Percentiles rank a stretch among this genome's conserved stretches.
Conservation (phyloP, 1,284 basidiomycete genomes). For the Macrocybe sp. region DNA sequence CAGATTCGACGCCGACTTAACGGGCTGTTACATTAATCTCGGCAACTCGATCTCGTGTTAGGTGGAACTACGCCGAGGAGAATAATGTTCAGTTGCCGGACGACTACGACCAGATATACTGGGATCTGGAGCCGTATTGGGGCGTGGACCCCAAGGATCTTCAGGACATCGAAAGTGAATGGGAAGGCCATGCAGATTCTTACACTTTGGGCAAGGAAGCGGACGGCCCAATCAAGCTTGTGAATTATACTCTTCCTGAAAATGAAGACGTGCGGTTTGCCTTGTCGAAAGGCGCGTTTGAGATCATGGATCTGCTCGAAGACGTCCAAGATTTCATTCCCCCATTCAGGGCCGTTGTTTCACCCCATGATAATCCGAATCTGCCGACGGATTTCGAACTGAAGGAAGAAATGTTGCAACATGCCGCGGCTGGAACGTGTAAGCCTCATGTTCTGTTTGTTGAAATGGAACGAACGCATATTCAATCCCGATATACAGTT, state of each 20-base stretch:
- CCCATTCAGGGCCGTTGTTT: slow-evolving; percentile 37
- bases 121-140: slow-evolving; percentile 49
- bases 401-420: slow-evolving; percentile 30
- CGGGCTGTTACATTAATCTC: slow-evolving; percentile 9
- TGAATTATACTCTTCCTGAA: slow-evolving; percentile 24
- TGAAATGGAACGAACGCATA: slow-evolving; percentile 16
- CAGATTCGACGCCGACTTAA: no score
- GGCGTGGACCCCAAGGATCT: slow-evolving; percentile 43
- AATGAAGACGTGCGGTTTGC: slow-evolving; percentile 12
- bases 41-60: slow-evolving; percentile 26
- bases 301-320: slow-evolving; percentile 31
- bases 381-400: slow-evolving; percentile 37
- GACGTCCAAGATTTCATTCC: slow-evolving; percentile 32
- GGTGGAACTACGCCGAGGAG: slow-evolving; percentile 53
- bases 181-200: slow-evolving; percentile 31
- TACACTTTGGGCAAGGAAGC: slow-evolving; percentile 32
- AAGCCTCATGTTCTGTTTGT: slow-evolving; percentile 2
- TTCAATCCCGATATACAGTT: slow-evolving; percentile 19
- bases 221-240: slow-evolving; percentile 21
- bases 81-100: slow-evolving; percentile 52
- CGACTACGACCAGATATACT: slow-evolving; percentile 49
- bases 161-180: slow-evolving; percentile 28
- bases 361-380: slow-evolving; percentile 41
- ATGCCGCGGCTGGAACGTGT: slow-evolving; percentile 35
- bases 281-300: slow-evolving; percentile 14